Conservation (phyloP, 805 yeast genomes). For the Saccharomycopsis oosterbeekiorum region DNA sequence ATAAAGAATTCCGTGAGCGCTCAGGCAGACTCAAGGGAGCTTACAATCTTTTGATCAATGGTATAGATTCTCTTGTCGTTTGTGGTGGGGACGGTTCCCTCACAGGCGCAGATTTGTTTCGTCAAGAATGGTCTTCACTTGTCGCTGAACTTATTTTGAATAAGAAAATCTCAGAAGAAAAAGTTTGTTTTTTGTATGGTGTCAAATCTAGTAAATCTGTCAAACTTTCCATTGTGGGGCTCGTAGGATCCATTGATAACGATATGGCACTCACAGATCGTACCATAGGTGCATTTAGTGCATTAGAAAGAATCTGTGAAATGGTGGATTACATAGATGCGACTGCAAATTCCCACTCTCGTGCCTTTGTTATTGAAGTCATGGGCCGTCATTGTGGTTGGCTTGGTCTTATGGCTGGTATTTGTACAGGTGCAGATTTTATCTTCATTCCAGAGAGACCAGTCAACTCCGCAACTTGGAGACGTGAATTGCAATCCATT, state of each 20-base stretch:
- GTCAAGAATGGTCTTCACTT: conserved; percentile 90
- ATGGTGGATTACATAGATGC: conserved; percentile 96
- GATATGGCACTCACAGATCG: conserved; percentile 97
- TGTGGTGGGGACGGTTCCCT: conserved; percentile 99
- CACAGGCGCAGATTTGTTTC: conserved; percentile 93
- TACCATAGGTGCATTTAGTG: conserved; percentile 93
- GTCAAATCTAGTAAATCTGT: conserved; percentile 34
- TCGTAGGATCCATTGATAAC: conserved; percentile 95
- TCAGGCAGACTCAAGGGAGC: conserved; percentile 79
- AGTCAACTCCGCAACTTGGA: conserved; percentile 66
- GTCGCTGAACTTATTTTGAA: conserved; percentile 53
- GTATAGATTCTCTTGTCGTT: conserved; percentile 90
- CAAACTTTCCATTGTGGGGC: conserved; percentile 76
- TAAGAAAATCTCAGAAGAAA: not conserved
- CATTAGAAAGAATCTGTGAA: conserved; percentile 85
- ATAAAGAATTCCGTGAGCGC: conserved; percentile 75
- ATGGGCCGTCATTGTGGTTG: conserved; percentile 99
- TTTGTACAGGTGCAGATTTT: conserved; percentile 92
- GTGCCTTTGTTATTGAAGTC: conserved; percentile 96
- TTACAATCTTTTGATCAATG: conserved; percentile 70
- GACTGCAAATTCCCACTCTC: conserved; percentile 91
- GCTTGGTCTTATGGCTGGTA: conserved; percentile 96
- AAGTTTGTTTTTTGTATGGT: not conserved
- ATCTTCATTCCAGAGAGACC: conserved; percentile 94
- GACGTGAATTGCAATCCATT: conserved; percentile 63